These are phyloP conservation scores for Saccharomycopsis selenospora DNA, from an alignment of 805 yeast species.

Conservation along the genomic window DNA sequence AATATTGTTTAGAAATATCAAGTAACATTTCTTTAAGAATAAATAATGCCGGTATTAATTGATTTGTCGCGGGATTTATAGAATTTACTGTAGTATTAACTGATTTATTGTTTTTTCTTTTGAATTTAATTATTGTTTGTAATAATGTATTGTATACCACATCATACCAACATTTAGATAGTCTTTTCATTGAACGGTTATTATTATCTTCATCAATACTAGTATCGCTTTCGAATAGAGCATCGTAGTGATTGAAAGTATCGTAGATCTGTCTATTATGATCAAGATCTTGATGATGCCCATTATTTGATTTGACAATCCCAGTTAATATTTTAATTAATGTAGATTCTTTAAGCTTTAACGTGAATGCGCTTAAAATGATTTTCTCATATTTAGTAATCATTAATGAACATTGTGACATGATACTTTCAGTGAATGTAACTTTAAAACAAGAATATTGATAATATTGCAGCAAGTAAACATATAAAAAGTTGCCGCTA, in stretches of 20 bases:
- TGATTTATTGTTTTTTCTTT: constrained; percentile 1
- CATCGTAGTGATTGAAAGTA: neutral
- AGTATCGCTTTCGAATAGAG: no score
- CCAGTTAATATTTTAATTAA: neutral
- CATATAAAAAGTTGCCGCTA: neutral
- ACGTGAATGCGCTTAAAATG: neutral
- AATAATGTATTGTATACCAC: neutral
- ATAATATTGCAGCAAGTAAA: neutral
- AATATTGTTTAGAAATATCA: no score
- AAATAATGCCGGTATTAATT: no score
- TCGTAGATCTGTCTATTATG: neutral
- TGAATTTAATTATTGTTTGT: neutral
- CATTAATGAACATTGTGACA: neutral
- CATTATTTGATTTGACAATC: neutral
- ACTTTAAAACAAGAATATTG: neutral
- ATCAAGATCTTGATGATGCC: neutral
- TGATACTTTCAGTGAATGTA: neutral
- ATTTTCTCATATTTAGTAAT: neutral
- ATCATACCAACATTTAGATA: neutral
- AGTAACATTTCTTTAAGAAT: no score
- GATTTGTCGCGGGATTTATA: no score
- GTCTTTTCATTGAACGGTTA: neutral
- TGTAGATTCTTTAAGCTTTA: neutral
- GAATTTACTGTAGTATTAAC: no score
- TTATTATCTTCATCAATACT: neutral